Base-by-base conservation (phyloP, 352 stramenopile genomes). In the Globisporangium cystogenes region DNA sequence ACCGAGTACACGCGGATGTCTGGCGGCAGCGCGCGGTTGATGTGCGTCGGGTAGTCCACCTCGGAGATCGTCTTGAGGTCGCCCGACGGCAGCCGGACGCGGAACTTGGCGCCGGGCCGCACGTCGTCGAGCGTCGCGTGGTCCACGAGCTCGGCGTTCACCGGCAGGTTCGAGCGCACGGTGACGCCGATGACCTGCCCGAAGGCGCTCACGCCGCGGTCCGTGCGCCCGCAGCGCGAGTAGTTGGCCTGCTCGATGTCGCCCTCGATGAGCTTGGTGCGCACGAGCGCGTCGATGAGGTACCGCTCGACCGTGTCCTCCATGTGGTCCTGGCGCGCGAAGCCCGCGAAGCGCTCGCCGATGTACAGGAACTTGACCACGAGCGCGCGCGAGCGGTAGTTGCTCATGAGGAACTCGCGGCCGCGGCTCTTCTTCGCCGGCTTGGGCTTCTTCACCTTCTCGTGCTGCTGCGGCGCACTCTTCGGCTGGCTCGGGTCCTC, bases 161-260 rank as follows among this genome's bases (percentile, higher is more conserved):
- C 64, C 21, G 84, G 84, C 50, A 95, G 29, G 51, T 87, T 93
- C 2, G 84, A 95, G 29, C 84, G 84, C 53, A 95, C 58, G 16
- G 67, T 76, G 1, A 92, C 57, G 1, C 63, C 74, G 16, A 95
- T 66, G 49, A 93, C 82, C 68, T 95, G 84, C 4, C 82, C 82
- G 49, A 95, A 89, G 1, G 84, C 84, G 51, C 82, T 96, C 6
- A 99, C 97, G 20, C 97, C 97, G 44, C 87, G 86, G 67, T 99
- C 97, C 3, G 97, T 99, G 26, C 97, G 82, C 4, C 97, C 97
- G 61, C 96, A 99, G 27, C 97, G 82, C 12, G 89, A 98, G 76
- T 99, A 99, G 12, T 74, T 66, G 55, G 70, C 85, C 48, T 70
- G 66, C 29, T 92, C 65, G 46, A 92, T 74, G 70, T 82, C 87